Evolutionary conservation across 805 yeast genomes (phyloP), one percentile per base, ranked within the genome.

Genomic region (Gaillardinia entomophila): DNA sequence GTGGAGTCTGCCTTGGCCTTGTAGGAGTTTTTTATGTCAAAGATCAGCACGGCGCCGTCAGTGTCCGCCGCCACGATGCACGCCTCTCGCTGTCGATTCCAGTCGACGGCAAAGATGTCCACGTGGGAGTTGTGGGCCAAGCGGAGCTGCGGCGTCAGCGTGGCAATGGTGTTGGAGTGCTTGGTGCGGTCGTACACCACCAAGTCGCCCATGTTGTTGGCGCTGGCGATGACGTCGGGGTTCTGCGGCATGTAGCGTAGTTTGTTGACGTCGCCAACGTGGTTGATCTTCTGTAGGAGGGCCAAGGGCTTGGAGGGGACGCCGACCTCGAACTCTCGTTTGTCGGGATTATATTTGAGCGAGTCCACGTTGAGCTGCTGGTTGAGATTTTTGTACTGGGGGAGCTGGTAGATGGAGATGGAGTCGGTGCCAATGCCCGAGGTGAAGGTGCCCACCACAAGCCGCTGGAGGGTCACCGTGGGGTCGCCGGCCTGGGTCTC

Each of bases 101-200:
- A 89, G 36, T 75, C 73, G 4, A 86, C 45, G 0, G 89, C 86
- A 53, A 79, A 76, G 0, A 81, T 79, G 41, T 83, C 95, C 12
- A 58, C 52, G 3, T 49, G 40, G 41, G 71, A 62, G 17, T 43
- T 24, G 28, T 37, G 65, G 10, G 59, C 60, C n/a, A 79, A 60
- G 6, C 65, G 54, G 12, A 79, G 60, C 34, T 82, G 82, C 4
- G 77, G 78, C 8, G 46, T 36, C 31, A 49, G 55, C 32, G 51
- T 56, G 16, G 42, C 45, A 26, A 50, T 33, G 19, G 46, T 41
- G 27, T 47, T 57, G 12, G 68, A 49, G 53, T 86, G 95, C 51
- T 85, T 87, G 0, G 97, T 88, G 44, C 92, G 68, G 54, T 89
- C 95, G 55, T 79, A 85, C 3, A 89, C 58, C 32, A 70, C 75